Percentiles rank a stretch among this genome's conserved stretches.
Conservation (phyloP, 371 early-diverging fungal species). For the Mortierella sp. region DNA sequence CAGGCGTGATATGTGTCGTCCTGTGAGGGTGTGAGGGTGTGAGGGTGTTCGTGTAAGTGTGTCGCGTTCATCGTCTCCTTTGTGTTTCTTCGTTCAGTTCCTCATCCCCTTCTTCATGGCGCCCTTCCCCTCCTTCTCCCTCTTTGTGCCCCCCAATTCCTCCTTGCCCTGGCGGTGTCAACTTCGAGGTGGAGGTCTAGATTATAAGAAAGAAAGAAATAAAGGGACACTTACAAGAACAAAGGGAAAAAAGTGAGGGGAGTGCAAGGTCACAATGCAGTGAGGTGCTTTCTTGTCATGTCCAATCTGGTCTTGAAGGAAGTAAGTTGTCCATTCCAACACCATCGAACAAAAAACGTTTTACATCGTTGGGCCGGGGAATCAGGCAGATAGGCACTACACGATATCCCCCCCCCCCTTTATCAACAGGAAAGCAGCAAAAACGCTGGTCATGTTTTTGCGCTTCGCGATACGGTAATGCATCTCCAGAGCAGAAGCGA, state of each 20-base stretch:
- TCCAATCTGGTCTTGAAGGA: no score
- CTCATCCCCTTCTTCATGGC: not conserved
- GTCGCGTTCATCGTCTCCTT: not conserved
- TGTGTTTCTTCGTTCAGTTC: not conserved
- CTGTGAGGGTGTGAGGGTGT: not conserved
- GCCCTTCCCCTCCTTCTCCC: not conserved
- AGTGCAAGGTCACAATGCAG: not conserved
- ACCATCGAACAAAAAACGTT: not conserved
- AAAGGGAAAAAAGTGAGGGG: not conserved
- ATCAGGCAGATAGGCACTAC: not conserved
- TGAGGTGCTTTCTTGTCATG: not conserved
- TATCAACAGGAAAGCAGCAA: not conserved
- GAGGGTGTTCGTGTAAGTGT: not conserved
- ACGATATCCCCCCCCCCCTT: not conserved
- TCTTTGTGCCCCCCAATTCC: not conserved
- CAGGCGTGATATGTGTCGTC: not conserved
- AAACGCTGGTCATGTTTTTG: not conserved
- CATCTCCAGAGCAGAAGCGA: not conserved
- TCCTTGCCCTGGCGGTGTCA: constrained; percentile 4
- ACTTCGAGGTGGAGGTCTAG: not conserved
- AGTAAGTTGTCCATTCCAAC: not conserved
- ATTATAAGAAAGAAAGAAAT: not conserved
- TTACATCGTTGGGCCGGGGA: not conserved
- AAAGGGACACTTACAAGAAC: not conserved
- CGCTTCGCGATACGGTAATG: not conserved